Conservation (phyloP, 2,329 filamentous ascomycete genomes). For the Trichophyton simii region DNA sequence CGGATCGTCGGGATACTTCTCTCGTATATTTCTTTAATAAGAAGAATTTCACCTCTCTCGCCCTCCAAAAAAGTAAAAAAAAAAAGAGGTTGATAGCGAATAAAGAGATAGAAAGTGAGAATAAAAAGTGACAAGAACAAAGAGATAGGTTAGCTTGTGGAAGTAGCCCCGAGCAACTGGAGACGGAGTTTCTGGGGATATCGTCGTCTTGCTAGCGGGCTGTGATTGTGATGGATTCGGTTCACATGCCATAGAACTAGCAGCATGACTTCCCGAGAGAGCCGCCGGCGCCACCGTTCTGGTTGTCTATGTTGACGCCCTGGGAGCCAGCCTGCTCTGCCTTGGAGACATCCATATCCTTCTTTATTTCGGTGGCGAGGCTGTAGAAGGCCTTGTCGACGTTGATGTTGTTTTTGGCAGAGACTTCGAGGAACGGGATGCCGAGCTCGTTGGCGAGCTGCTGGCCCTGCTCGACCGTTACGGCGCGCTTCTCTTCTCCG, state of each 20-base stretch:
- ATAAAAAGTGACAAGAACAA: neutral
- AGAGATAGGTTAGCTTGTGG: too few species aligned
- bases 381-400: slow-evolving; percentile 98
- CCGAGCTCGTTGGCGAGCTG: slow-evolving; percentile 87
- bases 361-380: slow-evolving; percentile 94
- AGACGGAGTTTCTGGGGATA: neutral
- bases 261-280: slow-evolving; percentile 62
- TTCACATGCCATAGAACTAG: slow-evolving; percentile 31
- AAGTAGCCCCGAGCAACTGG: neutral
- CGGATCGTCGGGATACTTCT: slow-evolving; percentile 6
- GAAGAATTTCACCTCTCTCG: neutral
- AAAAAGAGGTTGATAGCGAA: neutral
- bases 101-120: neutral
- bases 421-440: slow-evolving; percentile 96
- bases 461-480: slow-evolving; percentile 87
- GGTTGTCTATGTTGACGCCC: slow-evolving; percentile 57
- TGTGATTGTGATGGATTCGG: neutral
- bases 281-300: slow-evolving; percentile 39
- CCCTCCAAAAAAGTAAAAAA: neutral
- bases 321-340: slow-evolving; percentile 49
- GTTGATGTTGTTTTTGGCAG: slow-evolving; percentile 98
- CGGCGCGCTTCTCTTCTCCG: slow-evolving; percentile 96
- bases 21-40: slow-evolving; percentile 4
- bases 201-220: neutral
- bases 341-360: slow-evolving; percentile 86